Percentiles rank a stretch among this genome's conserved stretches.
These are phyloP conservation scores for Suillus bovinus DNA, from an alignment of 768 basidiomycete species.

Conservation along the genomic window DNA sequence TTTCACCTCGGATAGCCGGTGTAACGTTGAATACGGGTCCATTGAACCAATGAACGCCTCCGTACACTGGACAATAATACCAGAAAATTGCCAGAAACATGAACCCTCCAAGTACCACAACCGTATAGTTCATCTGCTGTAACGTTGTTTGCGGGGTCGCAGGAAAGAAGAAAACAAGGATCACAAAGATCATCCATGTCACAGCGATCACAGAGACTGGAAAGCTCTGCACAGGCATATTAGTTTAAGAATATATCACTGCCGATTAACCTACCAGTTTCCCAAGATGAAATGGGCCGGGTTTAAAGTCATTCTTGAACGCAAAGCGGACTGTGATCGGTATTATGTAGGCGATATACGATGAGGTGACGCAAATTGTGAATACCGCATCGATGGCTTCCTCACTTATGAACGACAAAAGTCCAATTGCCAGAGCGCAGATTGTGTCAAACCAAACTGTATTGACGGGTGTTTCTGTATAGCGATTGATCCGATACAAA, in stretches of 20 bases:
- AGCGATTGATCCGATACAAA: background rate
- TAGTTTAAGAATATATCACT: background rate
- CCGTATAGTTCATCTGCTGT: too few relatives aligned
- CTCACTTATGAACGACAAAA: background rate
- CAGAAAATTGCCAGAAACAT: slow-evolving; percentile 19
- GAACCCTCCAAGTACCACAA: slow-evolving; percentile 32
- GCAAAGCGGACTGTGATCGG: background rate
- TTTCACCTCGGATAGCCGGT: background rate
- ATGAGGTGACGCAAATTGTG: background rate
- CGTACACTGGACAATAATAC: slow-evolving; percentile 22
- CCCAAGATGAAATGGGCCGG: background rate
- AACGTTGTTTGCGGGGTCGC: background rate
- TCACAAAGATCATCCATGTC: slow-evolving; percentile 39
- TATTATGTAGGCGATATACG: background rate
- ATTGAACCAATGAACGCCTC: slow-evolving; percentile 30
- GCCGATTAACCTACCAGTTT: background rate
- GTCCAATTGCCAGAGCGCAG: background rate
- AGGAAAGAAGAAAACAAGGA: slow-evolving; percentile 28
- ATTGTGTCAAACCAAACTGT: background rate
- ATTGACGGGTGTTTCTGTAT: background rate
- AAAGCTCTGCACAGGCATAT: slow-evolving; percentile 18
- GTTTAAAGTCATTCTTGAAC: too few relatives aligned
- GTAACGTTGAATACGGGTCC: slow-evolving; percentile 24
- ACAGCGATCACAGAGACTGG: slow-evolving; percentile 33
- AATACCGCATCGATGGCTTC: background rate